phyloP scores from a whole-genome alignment of 768 basidiomycete species.

The Collybiopsis confluens region DNA sequence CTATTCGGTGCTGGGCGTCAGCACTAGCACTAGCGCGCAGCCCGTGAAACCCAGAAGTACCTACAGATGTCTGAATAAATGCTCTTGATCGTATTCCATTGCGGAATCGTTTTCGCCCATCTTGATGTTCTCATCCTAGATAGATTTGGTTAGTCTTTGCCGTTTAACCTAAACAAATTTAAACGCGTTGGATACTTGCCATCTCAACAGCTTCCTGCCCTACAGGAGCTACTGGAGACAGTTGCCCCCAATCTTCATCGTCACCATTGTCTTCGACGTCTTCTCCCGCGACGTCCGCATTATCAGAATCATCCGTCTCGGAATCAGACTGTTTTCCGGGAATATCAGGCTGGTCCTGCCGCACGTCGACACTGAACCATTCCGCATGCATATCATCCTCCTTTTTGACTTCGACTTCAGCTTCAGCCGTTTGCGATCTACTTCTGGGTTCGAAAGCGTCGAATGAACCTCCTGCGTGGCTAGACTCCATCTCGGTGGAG shows the following conservation, averaged over 20 bases:
- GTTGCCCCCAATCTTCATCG: conserved; percentile 6
- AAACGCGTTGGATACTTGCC: not conserved
- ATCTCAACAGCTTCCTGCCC: conserved; percentile 18
- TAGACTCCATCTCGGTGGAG: conserved; percentile 1
- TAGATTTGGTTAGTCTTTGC: conserved; percentile 3
- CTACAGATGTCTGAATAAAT: conserved; percentile 82
- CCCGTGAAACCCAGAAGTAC: conserved; percentile 19
- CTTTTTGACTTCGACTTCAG: conserved; percentile 18
- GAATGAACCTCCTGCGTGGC: too few relatives aligned
- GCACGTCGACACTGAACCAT: conserved; percentile 53
- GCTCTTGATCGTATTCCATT: conserved; percentile 73
- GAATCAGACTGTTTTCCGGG: conserved; percentile 36
- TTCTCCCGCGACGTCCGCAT: conserved; percentile 47
- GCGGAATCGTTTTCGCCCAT: conserved; percentile 74
- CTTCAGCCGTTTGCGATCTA: conserved; percentile 12
- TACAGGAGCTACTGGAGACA: not conserved
- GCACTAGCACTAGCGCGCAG: not conserved
- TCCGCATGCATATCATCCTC: conserved; percentile 48
- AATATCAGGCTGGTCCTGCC: conserved; percentile 22
- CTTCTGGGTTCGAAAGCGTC: not conserved
- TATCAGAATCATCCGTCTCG: conserved; percentile 64
- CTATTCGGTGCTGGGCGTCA: conserved; percentile 32
- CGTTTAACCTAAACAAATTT: conserved; percentile 4
- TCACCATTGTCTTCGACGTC: conserved; percentile 10
- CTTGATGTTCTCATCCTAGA: conserved; percentile 19